phyloP scores from a whole-genome alignment of 768 basidiomycete genomes.

The Naganishia randhawae region DNA sequence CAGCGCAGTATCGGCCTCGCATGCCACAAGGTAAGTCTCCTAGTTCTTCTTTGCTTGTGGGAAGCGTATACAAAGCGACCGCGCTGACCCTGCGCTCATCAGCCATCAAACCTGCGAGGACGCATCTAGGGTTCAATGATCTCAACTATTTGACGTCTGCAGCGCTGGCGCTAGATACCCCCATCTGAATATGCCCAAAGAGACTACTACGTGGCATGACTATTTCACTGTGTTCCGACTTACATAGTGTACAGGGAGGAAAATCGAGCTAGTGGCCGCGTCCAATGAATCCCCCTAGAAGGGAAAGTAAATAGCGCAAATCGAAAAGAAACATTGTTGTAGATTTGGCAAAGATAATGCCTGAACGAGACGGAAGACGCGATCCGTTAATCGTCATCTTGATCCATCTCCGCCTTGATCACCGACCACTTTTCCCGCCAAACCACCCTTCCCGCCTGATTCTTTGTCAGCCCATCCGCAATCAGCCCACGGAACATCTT shows the following conservation, averaged over 20 bases:
- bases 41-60: too few species aligned
- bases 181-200: neutral
- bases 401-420: slow-evolving; percentile 13
- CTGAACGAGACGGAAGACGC: neutral
- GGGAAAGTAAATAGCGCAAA: neutral
- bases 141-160: neutral
- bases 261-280: neutral
- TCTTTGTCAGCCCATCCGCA: slow-evolving; percentile 7
- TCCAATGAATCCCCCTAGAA: neutral
- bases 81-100: neutral
- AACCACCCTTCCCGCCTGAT: slow-evolving; percentile 6
- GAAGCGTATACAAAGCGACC: neutral
- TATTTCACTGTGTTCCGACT: too few species aligned
- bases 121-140: slow-evolving; percentile 14
- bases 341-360: neutral
- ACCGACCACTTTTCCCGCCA: slow-evolving; percentile 16
- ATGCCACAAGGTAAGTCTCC: neutral
- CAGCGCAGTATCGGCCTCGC: neutral
- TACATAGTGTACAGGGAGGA: too few species aligned
- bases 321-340: neutral
- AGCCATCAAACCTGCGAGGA: neutral
- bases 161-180: slow-evolving; percentile 8
- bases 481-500: slow-evolving; percentile 5
- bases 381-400: slow-evolving; percentile 1
- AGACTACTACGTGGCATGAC: too few species aligned